A percentile compares a stretch with the other conserved stretches of the same genome.
phyloP scores from a whole-genome alignment of 805 yeast species.

The Candida nemodendra region DNA sequence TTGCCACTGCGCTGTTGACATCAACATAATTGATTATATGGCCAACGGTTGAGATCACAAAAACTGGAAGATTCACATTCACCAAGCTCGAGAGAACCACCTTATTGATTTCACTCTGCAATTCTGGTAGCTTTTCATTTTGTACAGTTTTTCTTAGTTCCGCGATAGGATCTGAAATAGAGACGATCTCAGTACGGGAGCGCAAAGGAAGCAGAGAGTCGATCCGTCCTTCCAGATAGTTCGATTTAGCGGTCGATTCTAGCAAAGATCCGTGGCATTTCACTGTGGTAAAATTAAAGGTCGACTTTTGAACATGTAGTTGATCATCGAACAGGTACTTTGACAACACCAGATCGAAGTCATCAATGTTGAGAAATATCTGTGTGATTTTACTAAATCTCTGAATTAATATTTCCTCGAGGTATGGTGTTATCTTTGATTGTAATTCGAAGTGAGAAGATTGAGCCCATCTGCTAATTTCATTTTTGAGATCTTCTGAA shows the following conservation, averaged over 20 bases:
- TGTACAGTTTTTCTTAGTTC: conserved; percentile 17
- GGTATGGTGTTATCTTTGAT: conserved; percentile 30
- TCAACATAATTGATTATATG: conserved; percentile 26
- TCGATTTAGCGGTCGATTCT: conserved; percentile 26
- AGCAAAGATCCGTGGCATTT: conserved; percentile 32
- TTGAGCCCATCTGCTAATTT: conserved; percentile 34
- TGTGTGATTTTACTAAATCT: conserved; percentile 30
- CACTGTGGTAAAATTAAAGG: conserved; percentile 24
- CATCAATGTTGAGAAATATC: conserved; percentile 34
- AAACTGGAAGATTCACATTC: conserved; percentile 28
- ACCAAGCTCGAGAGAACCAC: conserved; percentile 24
- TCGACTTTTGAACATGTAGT: conserved; percentile 21
- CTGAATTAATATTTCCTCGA: conserved; percentile 26
- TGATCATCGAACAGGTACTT: conserved; percentile 28
- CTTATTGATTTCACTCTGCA: conserved; percentile 26
- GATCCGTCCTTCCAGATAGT: conserved; percentile 32
- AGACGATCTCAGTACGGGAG: not conserved
- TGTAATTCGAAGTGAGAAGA: conserved; percentile 36
- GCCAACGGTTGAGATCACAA: conserved; percentile 25
- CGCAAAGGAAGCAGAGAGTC: conserved; percentile 25
- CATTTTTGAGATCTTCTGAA: conserved; percentile 11
- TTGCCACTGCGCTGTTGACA: conserved; percentile 28
- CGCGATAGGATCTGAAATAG: conserved; percentile 16
- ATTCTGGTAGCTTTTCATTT: conserved; percentile 26
- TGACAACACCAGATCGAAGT: conserved; percentile 30